Conservation (phyloP, 352 stramenopile genomes). For the Phytophthora sojae region DNA sequence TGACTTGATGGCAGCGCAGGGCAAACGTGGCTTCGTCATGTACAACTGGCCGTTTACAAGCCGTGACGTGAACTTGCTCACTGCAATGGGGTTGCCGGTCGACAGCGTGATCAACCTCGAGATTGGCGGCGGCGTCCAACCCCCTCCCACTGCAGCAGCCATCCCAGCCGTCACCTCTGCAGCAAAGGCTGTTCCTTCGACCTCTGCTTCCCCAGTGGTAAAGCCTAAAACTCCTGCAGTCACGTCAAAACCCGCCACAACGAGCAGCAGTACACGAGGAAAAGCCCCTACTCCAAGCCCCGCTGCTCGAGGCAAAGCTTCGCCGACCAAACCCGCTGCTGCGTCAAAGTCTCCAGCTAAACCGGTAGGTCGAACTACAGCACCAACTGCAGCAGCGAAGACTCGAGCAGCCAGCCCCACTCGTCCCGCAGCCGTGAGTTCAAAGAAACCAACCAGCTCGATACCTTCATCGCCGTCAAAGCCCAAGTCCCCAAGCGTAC, state of each 20-base stretch:
- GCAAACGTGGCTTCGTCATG: conserved; percentile 56
- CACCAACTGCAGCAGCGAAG: conserved; percentile 13
- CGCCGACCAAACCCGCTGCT: conserved; percentile 14
- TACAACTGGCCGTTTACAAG: conserved; percentile 65
- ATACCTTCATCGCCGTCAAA: conserved; percentile 15
- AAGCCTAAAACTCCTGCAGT: conserved; percentile 15
- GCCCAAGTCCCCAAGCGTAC: not conserved
- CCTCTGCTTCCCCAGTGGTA: not conserved
- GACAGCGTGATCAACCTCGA: conserved; percentile 72
- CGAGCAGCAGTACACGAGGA: conserved; percentile 9
- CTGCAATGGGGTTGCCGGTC: conserved; percentile 50
- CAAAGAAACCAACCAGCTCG: conserved; percentile 15
- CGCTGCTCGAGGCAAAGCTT: conserved; percentile 17
- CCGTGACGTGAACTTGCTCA: conserved; percentile 55
- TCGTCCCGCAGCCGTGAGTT: conserved; percentile 1
- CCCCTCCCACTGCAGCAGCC: conserved; percentile 1
- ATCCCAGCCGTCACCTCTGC: not conserved
- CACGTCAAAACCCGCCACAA: not conserved
- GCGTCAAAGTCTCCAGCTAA: conserved; percentile 27
- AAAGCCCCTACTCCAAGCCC: conserved; percentile 12
- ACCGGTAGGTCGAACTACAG: conserved; percentile 6
- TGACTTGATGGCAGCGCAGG: conserved; percentile 17
- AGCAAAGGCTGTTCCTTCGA: not conserved
- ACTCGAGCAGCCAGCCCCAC: conserved; percentile 22
- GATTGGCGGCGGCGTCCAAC: conserved; percentile 10